Evolutionary conservation across 345 rosid species (phyloP), one percentile per base, ranked within the genome.

Genomic region (Carallia brachiata): DNA sequence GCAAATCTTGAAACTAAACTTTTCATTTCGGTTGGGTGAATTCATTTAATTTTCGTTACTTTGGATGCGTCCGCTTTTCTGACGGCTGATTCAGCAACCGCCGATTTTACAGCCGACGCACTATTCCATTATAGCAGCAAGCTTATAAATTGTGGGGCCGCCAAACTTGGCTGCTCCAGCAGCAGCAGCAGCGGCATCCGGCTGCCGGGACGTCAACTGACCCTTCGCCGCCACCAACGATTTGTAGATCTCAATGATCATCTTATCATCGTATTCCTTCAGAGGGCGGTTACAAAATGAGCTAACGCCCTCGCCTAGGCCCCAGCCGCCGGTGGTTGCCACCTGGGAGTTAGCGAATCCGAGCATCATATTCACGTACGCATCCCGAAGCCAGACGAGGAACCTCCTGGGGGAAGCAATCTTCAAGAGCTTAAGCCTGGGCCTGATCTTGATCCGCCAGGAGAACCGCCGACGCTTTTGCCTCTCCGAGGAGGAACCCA

Each of bases 361-460:
- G 36, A 87, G 69, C 92, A 87, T 87, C 92, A 84, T 80, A 28
- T 78, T 87, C 64, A 84, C 87, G 71, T 85, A 87, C n/a, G 89
- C 85, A 69, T 87, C 92, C 1, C 96, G 74, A 16, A 89, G 80
- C 86, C 90, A 86, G 32, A 80, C 79, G 23, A 88, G 34, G 34
- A 83, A 28, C 77, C 73, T 82, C 80, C 82, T 89, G 10, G 92
- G 90, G 30, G 82, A 70, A 0, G 78, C 30, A 31, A 54, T 27
- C 55, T 55, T 69, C 4, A 69, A n/a, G 54, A 81, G 40, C 67
- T 69, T 75, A 7, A 85, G 75, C 82, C 79, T 85, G 1, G 86
- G 83, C 73, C 70, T 80, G 62, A 75, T 66, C 86, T 85, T 88
- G 73, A 88, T 74, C 81, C 83, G 80, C 85, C 88, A 81, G 61